Evolutionary conservation across 2,329 filamentous ascomycete genomes (phyloP), one percentile per base, ranked within the genome.

Genomic region (Calonectria honghensis): DNA sequence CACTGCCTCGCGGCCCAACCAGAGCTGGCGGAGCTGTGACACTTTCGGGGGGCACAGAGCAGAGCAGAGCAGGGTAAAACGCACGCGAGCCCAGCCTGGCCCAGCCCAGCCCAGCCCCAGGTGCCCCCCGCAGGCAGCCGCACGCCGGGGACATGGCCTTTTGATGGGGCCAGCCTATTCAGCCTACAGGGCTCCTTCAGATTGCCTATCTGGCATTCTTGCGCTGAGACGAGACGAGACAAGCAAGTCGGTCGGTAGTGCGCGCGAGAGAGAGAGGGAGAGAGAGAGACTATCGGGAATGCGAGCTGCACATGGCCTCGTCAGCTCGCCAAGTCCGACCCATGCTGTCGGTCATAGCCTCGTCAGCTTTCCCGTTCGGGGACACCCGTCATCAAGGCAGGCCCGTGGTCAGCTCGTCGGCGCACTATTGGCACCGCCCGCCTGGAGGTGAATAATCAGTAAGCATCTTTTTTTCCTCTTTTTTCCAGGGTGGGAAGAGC

Each of bases 301-400:
- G 35, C 57, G 13, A 39, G n/a, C 48, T 29, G 48, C 71, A 69
- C 59, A 39, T 51, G 71, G 57, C 59, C 71, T 70, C 72, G 66
- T 73, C 71, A 73, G 72, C 66, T 54, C 63, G 51, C 66, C 50
- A 39, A 52, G 41, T 37, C 69, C 39, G 31, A 54, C 31, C 63
- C 29, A 48, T 63, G 66, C 59, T n/a, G 64, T 27, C 50, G 61
- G 51, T 37, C 71, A 68, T 32, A 73, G 71, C 71, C 71, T 69
- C 52, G 72, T 73, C 72, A 73, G 72, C 66, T 51, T 70, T 61
- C 72, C 72, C 50, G 27, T 70, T 73, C 59, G 41, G 59, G 67
- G 31, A 39, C 31, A 32, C 18, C 39, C 57, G 54, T 73, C 71
- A 73, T 68, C 39, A 61, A 41, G 20, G 39, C 68, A 11, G 45